A percentile compares a stretch with the other conserved stretches of the same genome.
These are phyloP conservation scores for Stemphylium beticola DNA, from an alignment of 2,329 filamentous ascomycete species.

Conservation along the genomic window DNA sequence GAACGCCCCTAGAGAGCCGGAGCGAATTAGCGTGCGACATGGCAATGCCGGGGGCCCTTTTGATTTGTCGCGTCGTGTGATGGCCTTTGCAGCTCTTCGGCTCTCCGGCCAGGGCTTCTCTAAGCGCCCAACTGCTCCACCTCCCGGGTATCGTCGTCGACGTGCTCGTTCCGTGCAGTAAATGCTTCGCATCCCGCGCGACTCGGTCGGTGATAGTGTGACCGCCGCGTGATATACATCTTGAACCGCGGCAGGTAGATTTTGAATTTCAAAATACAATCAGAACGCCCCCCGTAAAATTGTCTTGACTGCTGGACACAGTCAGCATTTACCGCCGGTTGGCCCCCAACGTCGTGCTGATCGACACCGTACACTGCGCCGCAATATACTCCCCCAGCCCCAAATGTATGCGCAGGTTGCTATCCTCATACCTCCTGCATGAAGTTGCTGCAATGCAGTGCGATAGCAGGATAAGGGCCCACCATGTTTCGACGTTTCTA, in stretches of 20 bases:
- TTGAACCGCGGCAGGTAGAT: constrained; percentile 6
- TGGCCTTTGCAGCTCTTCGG: constrained; percentile 26
- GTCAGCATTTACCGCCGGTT: constrained; percentile 15
- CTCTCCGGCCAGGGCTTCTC: constrained; percentile 24
- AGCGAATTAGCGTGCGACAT: constrained; percentile 27
- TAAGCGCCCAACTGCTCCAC: constrained; percentile 41
- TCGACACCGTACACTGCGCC: constrained; percentile 17
- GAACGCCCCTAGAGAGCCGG: constrained; percentile 31
- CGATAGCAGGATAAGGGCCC: neutral
- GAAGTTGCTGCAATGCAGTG: constrained; percentile 6
- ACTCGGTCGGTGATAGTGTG: constrained; percentile 36
- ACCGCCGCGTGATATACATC: constrained; percentile 31
- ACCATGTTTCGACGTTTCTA: constrained; percentile 10
- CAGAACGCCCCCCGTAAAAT: neutral
- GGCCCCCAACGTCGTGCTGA: constrained; percentile 1
- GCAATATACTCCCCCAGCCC: constrained; percentile 16
- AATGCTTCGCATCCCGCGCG: constrained; percentile 17
- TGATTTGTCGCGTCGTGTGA: constrained; percentile 36
- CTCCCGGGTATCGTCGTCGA: neutral
- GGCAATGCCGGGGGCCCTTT: constrained; percentile 8
- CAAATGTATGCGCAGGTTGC: constrained; percentile 12
- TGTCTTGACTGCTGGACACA: constrained; percentile 1
- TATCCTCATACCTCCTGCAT: constrained; percentile 22
- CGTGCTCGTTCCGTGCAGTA: neutral
- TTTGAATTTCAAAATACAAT: neutral